Evolutionary conservation across 2,329 filamentous ascomycete species (phyloP), one percentile per base, ranked within the genome.

Genomic region (Chaetoscypha palmicola): DNA sequence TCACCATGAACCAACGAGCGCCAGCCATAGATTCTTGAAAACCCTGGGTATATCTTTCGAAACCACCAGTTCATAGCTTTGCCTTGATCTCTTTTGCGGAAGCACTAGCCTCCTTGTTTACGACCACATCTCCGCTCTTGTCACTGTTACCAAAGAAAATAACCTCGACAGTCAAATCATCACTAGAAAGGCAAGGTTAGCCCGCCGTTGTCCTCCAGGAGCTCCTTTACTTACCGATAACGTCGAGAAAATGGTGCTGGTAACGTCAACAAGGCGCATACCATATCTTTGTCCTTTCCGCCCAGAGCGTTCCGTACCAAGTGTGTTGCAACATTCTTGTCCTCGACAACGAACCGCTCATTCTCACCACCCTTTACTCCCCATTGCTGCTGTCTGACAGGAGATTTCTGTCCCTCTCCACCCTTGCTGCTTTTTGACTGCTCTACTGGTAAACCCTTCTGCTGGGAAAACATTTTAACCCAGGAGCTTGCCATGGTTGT

Each of bases 321-420:
- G 68, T 98, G 92, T 2, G 92, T 98, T 1, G 92, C 92, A 5
- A 85, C 92, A 55, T 98, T 98, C 69, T 90, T 89, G 64, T 98
- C 94, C 68, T 94, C 82, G 9, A 95, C 86, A 1, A 94, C 81
- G 57, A 97, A 98, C n/a, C 92, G 77, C 56, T 84, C 81, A 56
- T 83, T 80, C 56, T 83, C 73, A 33, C 80, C 76, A 4, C 78
- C 76, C 33, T 82, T 80, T 22, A 94, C 80, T 37, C 90, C 88
- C 85, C 92, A 98, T 62, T 98, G 92, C 56, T 83, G 77, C 58
- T 94, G 77, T 41, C 92, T 85, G 55, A 97, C 88, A 0, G 92
- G 92, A 5, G 84, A 83, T 61, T 85, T 83, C 62, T 95, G 88
- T 19, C 91, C 91, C 44, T 81, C 76, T 5, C 66, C 65, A 66